These are phyloP conservation scores for Citrus mangshanensis DNA, from an alignment of 345 rosid species.

Conservation along the genomic window DNA sequence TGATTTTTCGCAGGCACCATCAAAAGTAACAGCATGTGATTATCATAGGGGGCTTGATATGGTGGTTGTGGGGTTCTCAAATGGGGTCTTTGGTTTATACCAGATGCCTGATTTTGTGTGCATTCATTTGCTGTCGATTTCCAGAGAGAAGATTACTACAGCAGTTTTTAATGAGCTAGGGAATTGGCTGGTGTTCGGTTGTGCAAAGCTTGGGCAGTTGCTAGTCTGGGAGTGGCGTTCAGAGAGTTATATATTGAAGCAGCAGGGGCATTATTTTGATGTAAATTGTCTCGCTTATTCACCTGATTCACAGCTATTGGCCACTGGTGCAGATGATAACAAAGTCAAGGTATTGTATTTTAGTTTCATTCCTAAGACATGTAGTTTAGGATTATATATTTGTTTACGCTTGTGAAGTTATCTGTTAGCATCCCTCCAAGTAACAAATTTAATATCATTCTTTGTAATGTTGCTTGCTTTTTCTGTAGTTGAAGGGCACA, in stretches of 20 bases:
- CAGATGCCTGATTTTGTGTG: conserved; percentile 97
- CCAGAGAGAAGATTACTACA: conserved; percentile 84
- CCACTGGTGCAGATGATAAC: conserved; percentile 97
- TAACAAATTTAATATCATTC: background rate
- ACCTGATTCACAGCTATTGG: conserved; percentile 88
- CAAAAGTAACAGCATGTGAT: conserved; percentile 74
- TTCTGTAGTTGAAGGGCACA: background rate
- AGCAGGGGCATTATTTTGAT: conserved; percentile 98
- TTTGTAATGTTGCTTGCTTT: background rate
- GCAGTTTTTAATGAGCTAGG: conserved; percentile 84
- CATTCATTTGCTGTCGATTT: conserved; percentile 74
- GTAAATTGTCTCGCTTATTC: conserved; percentile 87
- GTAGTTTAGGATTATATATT: background rate
- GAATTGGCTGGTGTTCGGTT: conserved; percentile 93
- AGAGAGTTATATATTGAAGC: conserved; percentile 92
- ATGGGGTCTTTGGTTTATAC: conserved; percentile 88
- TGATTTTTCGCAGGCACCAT: conserved; percentile 65
- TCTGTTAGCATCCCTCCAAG: background rate
- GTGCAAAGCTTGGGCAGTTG: conserved; percentile 90
- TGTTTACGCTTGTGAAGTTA: background rate
- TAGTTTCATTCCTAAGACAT: background rate
- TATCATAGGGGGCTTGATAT: conserved; percentile 82
- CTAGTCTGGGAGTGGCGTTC: conserved; percentile 99
- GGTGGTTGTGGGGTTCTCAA: conserved; percentile 85
- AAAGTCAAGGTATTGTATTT: conserved; percentile 75